These are phyloP conservation scores for Leccinum angustisporum DNA, from an alignment of 1,284 basidiomycete genomes.

Conservation along the genomic window DNA sequence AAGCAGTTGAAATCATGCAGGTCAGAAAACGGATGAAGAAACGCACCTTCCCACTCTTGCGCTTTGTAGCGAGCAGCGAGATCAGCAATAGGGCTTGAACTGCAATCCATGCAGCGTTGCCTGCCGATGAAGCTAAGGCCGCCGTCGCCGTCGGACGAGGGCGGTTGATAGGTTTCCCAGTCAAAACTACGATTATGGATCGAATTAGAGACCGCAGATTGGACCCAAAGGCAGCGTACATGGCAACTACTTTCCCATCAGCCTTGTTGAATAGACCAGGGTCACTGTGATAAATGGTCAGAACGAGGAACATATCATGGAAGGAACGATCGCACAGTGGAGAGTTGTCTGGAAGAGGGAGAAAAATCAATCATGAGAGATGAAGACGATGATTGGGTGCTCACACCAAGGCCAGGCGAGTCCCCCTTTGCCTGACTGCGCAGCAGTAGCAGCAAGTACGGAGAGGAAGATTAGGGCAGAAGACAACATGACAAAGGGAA, in stretches of 20 bases:
- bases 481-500: slow-evolving; percentile 7
- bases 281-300: slow-evolving; percentile 22
- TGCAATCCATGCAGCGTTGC: slow-evolving; percentile 39
- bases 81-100: slow-evolving; percentile 36
- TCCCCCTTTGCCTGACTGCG: slow-evolving; percentile 24
- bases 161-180: slow-evolving; percentile 38
- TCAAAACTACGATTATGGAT: slow-evolving; percentile 29
- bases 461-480: slow-evolving; percentile 14
- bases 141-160: slow-evolving; percentile 33
- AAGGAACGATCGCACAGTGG: slow-evolving; percentile 17
- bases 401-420: slow-evolving; percentile 30
- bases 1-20: background rate
- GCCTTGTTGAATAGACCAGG: slow-evolving; percentile 32
- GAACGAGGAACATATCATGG: background rate
- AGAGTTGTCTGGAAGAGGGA: slow-evolving; percentile 14
- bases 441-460: slow-evolving; percentile 13
- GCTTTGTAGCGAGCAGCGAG: slow-evolving; percentile 32
- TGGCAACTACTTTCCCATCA: slow-evolving; percentile 33
- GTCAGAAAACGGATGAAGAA: background rate
- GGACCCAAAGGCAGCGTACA: slow-evolving; percentile 19
- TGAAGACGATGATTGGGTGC: background rate
- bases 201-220: background rate
- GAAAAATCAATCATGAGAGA: slow-evolving; percentile 6
- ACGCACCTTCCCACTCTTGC: slow-evolving; percentile 34
- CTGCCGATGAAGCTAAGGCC: slow-evolving; percentile 40